Conservation (phyloP, 2,329 filamentous ascomycete genomes). For the Neocucurbitaria cava region DNA sequence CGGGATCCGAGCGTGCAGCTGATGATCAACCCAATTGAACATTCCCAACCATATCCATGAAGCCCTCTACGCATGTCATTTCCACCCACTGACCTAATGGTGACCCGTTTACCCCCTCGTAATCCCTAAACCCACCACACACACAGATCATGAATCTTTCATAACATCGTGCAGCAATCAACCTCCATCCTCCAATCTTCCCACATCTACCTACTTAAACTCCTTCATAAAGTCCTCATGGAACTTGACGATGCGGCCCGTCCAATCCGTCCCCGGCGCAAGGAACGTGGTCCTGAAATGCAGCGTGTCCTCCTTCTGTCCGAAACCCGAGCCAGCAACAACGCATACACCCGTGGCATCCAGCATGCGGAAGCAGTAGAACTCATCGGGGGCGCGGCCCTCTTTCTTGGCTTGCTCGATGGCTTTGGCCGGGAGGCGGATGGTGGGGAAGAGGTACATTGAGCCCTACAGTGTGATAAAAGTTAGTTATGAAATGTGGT, state of each 20-base stretch:
- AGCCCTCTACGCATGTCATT: no score
- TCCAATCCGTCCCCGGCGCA: constrained; percentile 95
- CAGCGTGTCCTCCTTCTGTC: constrained; percentile 86
- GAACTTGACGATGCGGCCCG: constrained; percentile 84
- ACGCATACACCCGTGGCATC: constrained; percentile 95
- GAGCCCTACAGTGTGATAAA: constrained; percentile 71
- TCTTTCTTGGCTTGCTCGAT: constrained; percentile 76
- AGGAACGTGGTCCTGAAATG: constrained; percentile 98
- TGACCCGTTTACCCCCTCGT: no score
- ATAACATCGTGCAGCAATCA: no score
- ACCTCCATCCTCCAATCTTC: neutral
- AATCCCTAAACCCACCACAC: no score
- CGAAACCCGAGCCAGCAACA: constrained; percentile 90
- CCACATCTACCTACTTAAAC: constrained; percentile 57
- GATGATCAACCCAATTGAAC: no score
- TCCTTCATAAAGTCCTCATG: constrained; percentile 90
- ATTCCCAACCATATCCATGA: no score
- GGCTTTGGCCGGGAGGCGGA: constrained; percentile 78
- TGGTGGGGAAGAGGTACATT: constrained; percentile 99
- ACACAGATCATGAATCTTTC: no score
- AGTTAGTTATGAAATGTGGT: neutral
- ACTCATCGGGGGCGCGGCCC: constrained; percentile 82
- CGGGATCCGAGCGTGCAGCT: no score
- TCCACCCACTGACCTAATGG: no score
- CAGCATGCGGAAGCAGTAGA: constrained; percentile 89